phyloP scores from a whole-genome alignment of 306 rosid genomes.

The Dryas drummondii region DNA sequence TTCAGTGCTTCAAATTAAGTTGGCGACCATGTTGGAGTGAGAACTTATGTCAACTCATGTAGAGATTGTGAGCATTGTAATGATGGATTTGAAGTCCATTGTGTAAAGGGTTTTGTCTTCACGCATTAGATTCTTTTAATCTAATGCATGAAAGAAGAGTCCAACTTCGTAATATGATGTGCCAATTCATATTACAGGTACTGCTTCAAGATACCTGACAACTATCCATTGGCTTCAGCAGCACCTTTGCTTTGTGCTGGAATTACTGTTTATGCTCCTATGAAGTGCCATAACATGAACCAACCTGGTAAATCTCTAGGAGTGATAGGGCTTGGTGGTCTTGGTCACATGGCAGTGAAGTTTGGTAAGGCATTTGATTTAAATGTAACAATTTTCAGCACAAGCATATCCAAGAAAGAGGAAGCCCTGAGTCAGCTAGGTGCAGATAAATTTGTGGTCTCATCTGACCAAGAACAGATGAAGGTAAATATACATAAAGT shows the following conservation, averaged over 20 bases:
- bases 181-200: constrained; percentile 44
- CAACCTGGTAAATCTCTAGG: constrained; percentile 89
- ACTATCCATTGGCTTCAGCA: constrained; percentile 77
- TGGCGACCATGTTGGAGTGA: constrained; percentile 85
- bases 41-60: constrained; percentile 79
- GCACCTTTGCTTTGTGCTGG: constrained; percentile 98
- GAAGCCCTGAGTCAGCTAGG: constrained; percentile 73
- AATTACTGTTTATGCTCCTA: constrained; percentile 80
- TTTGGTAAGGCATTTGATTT: constrained; percentile 83
- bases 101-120: constrained; percentile 43
- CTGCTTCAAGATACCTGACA: constrained; percentile 69
- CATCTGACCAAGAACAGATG: constrained; percentile 74
- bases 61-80: constrained; percentile 70
- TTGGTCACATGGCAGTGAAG: constrained; percentile 90
- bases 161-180: not conserved
- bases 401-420: constrained; percentile 79
- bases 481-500: constrained; percentile 32
- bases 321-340: constrained; percentile 93
- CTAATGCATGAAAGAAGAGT: too few relatives aligned
- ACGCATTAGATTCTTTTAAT: constrained; percentile 21
- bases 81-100: constrained; percentile 47
- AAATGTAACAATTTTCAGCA: constrained; percentile 70
- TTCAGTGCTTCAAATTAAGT: constrained; percentile 55
- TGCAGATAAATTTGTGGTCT: constrained; percentile 72
- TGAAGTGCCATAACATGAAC: constrained; percentile 81